phyloP scores from a whole-genome alignment of 2,329 filamentous ascomycete genomes.

The Colletotrichum filicis region DNA sequence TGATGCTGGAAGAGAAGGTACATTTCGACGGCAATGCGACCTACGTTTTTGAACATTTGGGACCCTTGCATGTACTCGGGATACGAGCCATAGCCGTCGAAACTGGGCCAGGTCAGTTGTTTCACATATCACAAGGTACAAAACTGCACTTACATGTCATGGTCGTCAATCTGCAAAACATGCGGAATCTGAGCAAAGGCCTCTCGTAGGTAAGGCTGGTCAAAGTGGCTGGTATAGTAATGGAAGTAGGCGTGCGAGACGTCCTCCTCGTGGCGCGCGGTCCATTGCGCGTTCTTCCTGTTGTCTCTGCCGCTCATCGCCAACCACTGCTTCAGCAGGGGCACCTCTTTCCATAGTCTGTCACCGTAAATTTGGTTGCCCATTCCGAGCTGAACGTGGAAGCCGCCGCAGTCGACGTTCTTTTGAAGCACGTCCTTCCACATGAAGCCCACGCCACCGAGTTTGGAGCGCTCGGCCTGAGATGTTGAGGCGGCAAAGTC shows the following conservation, averaged over 20 bases:
- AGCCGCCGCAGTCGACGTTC: constrained; percentile 95
- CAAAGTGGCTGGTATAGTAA: constrained; percentile 98
- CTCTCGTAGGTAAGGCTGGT: constrained; percentile 93
- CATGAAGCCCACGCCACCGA: constrained; percentile 94
- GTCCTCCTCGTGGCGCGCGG: constrained; percentile 93
- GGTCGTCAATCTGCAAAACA: constrained; percentile 91
- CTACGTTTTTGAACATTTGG: constrained; percentile 98
- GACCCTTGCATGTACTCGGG: constrained; percentile 98
- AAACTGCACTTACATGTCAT: constrained; percentile 84
- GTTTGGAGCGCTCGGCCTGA: constrained; percentile 83
- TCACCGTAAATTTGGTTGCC: constrained; percentile 97
- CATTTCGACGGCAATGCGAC: constrained; percentile 95
- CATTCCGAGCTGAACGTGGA: constrained; percentile 91
- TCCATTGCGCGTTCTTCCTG: constrained; percentile 90
- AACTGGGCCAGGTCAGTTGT: constrained; percentile 62
- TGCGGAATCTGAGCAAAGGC: constrained; percentile 98
- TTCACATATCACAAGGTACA: neutral
- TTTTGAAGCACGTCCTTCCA: constrained; percentile 99
- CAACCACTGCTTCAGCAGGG: constrained; percentile 93
- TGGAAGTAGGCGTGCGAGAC: constrained; percentile 97
- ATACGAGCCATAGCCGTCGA: constrained; percentile 97
- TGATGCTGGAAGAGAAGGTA: constrained; percentile 98
- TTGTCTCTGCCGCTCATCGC: constrained; percentile 93
- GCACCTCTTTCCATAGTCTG: constrained; percentile 94
- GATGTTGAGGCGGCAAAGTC: constrained; percentile 92